Base-by-base conservation (phyloP, 1,284 basidiomycete genomes). In the Exobasidium rhododendri region DNA sequence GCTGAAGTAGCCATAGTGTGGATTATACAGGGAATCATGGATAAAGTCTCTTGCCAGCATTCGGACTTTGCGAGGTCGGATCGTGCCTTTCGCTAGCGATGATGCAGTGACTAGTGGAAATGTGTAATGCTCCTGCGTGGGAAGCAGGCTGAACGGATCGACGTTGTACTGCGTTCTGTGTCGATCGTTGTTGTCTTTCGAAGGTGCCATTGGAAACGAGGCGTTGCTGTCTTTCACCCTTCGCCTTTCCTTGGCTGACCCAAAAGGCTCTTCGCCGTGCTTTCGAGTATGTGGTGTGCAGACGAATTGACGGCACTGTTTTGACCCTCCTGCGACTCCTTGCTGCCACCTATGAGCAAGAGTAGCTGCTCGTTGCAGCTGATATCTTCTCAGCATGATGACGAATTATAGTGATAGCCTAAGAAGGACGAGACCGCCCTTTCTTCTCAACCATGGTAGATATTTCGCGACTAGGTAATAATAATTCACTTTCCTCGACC, bases 11-110 rank as follows among this genome's bases (percentile, higher is more conserved):
- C 96, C 96, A 77, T 99, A 98, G 78, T 92, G 82, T 2, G 93
- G 94, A 77, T 99, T 97, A 83, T 98, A 99, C 47, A 99, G 82
- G 20, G 90, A 89, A 79, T 99, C 96, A 75, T 97, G 91, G 69
- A 99, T 94, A 80, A 91, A 99, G 82, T 99, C 94, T 64, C 96
- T 85, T 51, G 90, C 88, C 35, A 98, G 88, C 91, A 97, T 96
- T 80, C 91, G 91, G 54, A 94, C 92, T 57, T 86, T 83, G 22
- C 83, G 86, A 2, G 94, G 94, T 14, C 75, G 59, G 6, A 32
- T 56, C 28, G 60, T 58, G 11, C 26, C 32, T n/a, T 32, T 31
- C 20, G 69, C 69, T 4, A 78, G 68, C 1, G 67, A 55, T 2
- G 56, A 45, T 0, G 73, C 68, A 11, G 60, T 70, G 2, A 79